Percentiles rank a stretch among this genome's conserved stretches.
These are phyloP conservation scores for Dendrocalamus sinicus DNA, from an alignment of 176 grass and related monocot genomes.

Conservation along the genomic window DNA sequence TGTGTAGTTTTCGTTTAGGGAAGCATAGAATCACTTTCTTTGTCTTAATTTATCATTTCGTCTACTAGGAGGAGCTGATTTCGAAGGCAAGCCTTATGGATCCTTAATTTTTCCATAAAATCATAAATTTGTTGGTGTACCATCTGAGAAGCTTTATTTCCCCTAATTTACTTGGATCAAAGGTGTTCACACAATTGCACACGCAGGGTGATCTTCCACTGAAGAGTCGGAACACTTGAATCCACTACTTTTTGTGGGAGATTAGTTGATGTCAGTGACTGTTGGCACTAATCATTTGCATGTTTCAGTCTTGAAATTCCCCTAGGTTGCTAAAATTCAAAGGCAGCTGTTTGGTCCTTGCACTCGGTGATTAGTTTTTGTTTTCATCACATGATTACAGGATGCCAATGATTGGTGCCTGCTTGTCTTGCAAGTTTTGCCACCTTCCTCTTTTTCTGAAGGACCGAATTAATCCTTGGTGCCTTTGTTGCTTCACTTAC, in stretches of 20 bases:
- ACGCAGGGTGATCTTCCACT: background rate
- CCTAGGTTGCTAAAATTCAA: slow-evolving; percentile 22
- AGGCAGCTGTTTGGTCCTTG: slow-evolving; percentile 20
- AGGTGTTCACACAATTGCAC: background rate
- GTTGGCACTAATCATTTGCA: slow-evolving; percentile 32
- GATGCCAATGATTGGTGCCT: slow-evolving; percentile 42
- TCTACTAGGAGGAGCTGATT: slow-evolving; percentile 44
- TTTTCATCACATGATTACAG: slow-evolving; percentile 34
- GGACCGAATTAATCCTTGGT: slow-evolving; percentile 30
- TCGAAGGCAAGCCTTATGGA: slow-evolving; percentile 37
- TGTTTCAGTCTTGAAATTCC: background rate
- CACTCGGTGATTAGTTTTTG: slow-evolving; percentile 24
- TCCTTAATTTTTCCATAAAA: slow-evolving; percentile 34
- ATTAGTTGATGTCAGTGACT: background rate
- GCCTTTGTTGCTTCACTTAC: slow-evolving; percentile 13
- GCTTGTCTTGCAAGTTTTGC: slow-evolving; percentile 53
- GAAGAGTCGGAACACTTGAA: background rate
- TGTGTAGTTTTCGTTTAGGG: slow-evolving; percentile 51
- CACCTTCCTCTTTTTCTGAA: slow-evolving; percentile 27
- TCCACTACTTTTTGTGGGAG: background rate
- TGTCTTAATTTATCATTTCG: slow-evolving; percentile 28
- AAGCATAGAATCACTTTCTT: slow-evolving; percentile 48
- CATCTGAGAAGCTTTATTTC: background rate
- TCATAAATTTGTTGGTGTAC: slow-evolving; percentile 22
- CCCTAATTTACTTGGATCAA: background rate